Evolutionary conservation across 2,329 filamentous ascomycete genomes (phyloP), one percentile per base, ranked within the genome.

Genomic region (Colletotrichum tabaci): DNA sequence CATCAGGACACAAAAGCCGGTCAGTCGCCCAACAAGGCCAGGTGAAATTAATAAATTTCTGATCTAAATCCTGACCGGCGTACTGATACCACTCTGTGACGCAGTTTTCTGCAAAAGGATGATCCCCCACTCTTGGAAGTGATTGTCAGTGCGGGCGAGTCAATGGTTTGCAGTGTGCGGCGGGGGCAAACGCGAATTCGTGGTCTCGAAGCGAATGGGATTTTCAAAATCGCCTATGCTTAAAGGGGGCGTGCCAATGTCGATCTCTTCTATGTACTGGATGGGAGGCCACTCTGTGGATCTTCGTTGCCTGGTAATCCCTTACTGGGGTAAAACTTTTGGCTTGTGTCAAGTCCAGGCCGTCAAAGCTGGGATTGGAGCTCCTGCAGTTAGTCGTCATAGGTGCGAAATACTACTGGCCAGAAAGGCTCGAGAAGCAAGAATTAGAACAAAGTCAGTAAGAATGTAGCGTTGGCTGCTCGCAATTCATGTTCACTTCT

Each of bases 201-300:
- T 57, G 66, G 15, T 61, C 26, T 18, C 35, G 46, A 30, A 46
- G 26, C 12, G 40, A 26, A 69, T 69, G 67, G 67, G 67, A 66
- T 69, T 69, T 38, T 47, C 26, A 60, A 15, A 69, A 69, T 55
- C 30, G 53, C 53, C 46, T 35, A 69, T 66, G 46, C 61, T 53
- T 12, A n/a, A 60, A 60, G 18, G 21, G 67, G 53, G 9, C 18
- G 16, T 35, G 53, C 26, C 12, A 66, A 35, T 49, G 67, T 66
- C 38, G 40, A 69, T 69, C 67, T 42, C 30, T 57, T 40, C 35
- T 44, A 57, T 1, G 26, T 30, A 6, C 26, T 12, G 8, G n/a
- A n/a, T n/a, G 57, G 55, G 50, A 13, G 16, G 52, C 52, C n/a
- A n/a, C 16, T 35, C 9, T 26, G 18, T 18, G 18, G 18, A 4